phyloP scores from a whole-genome alignment of 495 filamentous ascomycete species.

The Hamigera avellanea region DNA sequence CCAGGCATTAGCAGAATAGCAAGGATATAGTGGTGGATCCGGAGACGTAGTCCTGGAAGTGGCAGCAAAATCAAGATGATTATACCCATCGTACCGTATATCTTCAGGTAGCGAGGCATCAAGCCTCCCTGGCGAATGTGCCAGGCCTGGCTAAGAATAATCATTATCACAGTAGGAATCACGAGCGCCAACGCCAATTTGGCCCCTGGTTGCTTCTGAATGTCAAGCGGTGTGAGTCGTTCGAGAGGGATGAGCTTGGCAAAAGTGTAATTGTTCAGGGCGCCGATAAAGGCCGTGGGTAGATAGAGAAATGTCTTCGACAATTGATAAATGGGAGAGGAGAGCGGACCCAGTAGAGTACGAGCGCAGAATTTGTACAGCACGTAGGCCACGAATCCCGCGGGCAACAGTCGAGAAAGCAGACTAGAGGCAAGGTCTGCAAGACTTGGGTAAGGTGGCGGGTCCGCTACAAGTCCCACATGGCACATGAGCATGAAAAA shows the following conservation, averaged over 20 bases:
- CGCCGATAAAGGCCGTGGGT: constrained; percentile 64
- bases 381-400: constrained; percentile 62
- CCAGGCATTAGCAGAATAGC: constrained; percentile 74
- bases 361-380: constrained; percentile 58
- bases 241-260: constrained; percentile 68
- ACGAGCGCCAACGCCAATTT: constrained; percentile 58
- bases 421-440: constrained; percentile 54
- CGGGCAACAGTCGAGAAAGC: constrained; percentile 64
- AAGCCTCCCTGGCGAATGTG: constrained; percentile 63
- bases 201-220: constrained; percentile 67
- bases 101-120: constrained; percentile 54
- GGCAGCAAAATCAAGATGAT: constrained; percentile 53
- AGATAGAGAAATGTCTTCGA: constrained; percentile 68
- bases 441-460: constrained; percentile 44
- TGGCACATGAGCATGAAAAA: constrained; percentile 69
- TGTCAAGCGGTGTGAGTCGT: constrained; percentile 64
- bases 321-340: constrained; percentile 44
- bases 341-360: constrained; percentile 42
- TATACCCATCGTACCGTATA: constrained; percentile 54
- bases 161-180: constrained; percentile 43
- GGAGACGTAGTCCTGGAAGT: constrained; percentile 70
- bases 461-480: constrained; percentile 68
- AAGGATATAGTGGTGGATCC: constrained; percentile 93
- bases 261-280: constrained; percentile 75
- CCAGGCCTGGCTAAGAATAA: constrained; percentile 59